These are phyloP conservation scores for Saitoella complicata DNA, from an alignment of 805 yeast species.

Conservation along the genomic window DNA sequence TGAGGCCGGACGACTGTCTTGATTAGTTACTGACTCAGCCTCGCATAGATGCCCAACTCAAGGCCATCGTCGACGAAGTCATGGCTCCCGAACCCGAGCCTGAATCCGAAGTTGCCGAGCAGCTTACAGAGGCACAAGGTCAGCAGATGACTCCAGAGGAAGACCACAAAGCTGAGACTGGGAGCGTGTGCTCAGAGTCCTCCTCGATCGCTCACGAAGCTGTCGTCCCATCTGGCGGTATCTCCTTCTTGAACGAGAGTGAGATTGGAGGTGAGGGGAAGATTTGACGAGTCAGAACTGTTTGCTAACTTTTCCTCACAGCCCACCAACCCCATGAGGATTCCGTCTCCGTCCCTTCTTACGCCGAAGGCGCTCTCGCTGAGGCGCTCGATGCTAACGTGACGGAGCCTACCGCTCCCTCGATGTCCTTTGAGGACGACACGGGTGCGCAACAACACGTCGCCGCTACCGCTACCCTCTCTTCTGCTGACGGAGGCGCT, in stretches of 20 bases:
- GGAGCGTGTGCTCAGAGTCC: neutral
- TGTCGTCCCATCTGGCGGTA: slow-evolving; percentile 8
- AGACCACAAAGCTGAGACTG: neutral
- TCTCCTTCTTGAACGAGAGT: slow-evolving; percentile 11
- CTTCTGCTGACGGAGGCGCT: too few relatives aligned
- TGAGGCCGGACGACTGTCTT: slow-evolving; percentile 5
- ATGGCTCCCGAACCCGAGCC: neutral
- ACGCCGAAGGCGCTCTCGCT: too few relatives aligned
- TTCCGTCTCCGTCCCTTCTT: too few relatives aligned
- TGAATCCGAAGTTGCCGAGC: neutral
- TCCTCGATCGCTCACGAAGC: neutral
- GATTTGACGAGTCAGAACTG: too few relatives aligned
- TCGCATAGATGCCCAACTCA: slow-evolving; percentile 6
- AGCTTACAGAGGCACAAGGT: neutral
- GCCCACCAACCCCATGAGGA: too few relatives aligned
- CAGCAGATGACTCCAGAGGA: slow-evolving; percentile 1
- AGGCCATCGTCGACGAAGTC: neutral
- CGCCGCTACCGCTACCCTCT: too few relatives aligned
- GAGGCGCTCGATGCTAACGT: too few relatives aligned
- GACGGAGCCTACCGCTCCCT: too few relatives aligned
- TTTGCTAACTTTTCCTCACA: too few relatives aligned
- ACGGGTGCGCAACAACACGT: too few relatives aligned
- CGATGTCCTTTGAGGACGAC: too few relatives aligned
- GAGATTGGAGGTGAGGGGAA: slow-evolving; percentile 4
- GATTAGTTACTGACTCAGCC: slow-evolving; percentile 5